Base-by-base conservation (phyloP, 2,329 filamentous ascomycete species). In the Aspergillus calidoustus region DNA sequence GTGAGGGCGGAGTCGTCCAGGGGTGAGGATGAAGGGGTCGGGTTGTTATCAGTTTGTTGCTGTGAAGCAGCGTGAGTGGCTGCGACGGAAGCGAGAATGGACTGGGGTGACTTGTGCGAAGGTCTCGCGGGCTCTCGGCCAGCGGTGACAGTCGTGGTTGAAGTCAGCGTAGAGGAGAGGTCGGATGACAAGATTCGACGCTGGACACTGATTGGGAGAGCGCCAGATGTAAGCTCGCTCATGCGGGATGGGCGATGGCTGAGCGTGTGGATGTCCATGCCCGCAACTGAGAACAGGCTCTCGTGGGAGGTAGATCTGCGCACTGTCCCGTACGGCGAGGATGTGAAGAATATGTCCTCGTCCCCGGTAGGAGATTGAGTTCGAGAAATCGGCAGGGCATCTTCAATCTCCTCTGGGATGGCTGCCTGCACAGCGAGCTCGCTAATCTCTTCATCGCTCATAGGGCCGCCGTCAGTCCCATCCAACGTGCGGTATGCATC, bases 231-330 rank as follows among this genome's bases (percentile, higher is more conserved):
- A 74, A 64, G 87, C 71, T 23, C 80, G 19, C 89, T 86, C 61
- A 95, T 84, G 70, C 96, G 91, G 38, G 90, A 91, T 0, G 92
- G 91, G 4, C 91, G 86, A 1, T 85, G 84, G 69, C 89, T 89
- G 4, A 96, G 82, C 0, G 91, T 93, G 74, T 96, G 93, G 54
- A 97, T 96, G 72, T 97, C 94, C 74, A 97, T 89, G 2, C 92
- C 93, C 0, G 89, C 87, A 1, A 97, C 85, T 0, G 93, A 97
- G 68, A 97, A 86, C 64, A 97, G 89, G 19, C 92, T 96, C 74
- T 97, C 93, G 69, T 96, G 92, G 1, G 93, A 97, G 2, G 87
- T 74, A 3, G 87, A 84, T 34, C 90, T 88, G 46, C 87, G 90
- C 4, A 93, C 76, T 2, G 77, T 76, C 57, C 78, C 80, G 76